Evolutionary conservation across 108 stramenopile genomes (phyloP), one percentile per base, ranked within the genome.

Genomic region (Poteriospumella lacustris): DNA sequence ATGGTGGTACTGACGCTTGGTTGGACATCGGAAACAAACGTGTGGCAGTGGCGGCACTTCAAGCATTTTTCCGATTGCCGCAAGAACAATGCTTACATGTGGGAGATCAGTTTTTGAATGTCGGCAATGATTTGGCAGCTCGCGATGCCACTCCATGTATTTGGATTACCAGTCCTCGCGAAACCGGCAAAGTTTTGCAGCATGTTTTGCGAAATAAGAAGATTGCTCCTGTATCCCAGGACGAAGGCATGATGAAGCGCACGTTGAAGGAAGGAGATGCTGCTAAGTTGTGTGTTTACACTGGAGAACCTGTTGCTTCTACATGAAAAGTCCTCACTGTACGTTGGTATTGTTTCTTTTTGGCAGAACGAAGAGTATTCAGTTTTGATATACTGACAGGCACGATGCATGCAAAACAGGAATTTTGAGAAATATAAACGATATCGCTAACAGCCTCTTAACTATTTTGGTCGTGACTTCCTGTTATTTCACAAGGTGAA

Each of bases 11-110:
- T 0, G 95, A 96, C 82, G 91, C 83, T 24, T 96, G 92, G 92
- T 91, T 94, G 0, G 95, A 96, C 80, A 89, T 91, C 29, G 95
- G 95, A 12, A 93, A 94, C 77, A 96, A 96, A 75, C 83, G 92
- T 0, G 92, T 93, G 19, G 95, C 91, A n/a, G 93, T 96, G 36
- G 29, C 15, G 24, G 60, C 60, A 64, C 36, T 64, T 26, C 60
- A 64, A 64, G 12, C 88, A 5, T 92, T 91, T 77, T 76, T 92
- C 39, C 92, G 92, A 0, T 83, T 95, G n/a, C 82, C 85, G 2
- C 75, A 82, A 0, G 80, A 81, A 19, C 79, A 91, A 44, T 92
- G 89, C n/a, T 72, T 95, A 39, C 94, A 95, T 80, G 90, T 95
- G 81, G 93, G 92, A 39, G 92, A 93, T 59, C 92, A 93, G 68